These are phyloP conservation scores for Phytophthora cajani DNA, from an alignment of 352 stramenopile genomes.

Conservation along the genomic window DNA sequence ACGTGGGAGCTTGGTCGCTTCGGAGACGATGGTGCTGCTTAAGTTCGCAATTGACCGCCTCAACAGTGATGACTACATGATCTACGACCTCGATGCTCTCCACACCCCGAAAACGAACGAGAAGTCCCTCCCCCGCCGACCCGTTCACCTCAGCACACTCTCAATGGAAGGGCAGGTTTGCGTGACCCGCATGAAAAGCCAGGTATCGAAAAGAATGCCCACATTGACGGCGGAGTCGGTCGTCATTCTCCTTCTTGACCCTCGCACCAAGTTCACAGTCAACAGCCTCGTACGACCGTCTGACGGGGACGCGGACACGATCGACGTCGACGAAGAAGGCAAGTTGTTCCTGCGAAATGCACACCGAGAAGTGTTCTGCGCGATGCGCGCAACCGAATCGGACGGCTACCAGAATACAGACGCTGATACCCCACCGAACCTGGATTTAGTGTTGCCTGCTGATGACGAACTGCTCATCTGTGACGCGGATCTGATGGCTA, in stretches of 20 bases:
- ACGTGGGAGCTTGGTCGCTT: background rate
- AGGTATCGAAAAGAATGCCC: background rate
- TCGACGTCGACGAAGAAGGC: background rate
- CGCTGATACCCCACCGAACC: background rate
- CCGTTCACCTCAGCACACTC: background rate
- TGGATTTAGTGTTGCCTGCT: background rate
- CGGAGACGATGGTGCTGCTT: background rate
- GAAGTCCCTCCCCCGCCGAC: background rate
- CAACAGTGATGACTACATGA: background rate
- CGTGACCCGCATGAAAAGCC: background rate
- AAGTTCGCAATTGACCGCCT: background rate
- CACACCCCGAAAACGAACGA: background rate
- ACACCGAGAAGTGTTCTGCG: background rate
- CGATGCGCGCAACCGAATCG: background rate
- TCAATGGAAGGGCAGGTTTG: background rate
- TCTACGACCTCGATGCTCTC: background rate
- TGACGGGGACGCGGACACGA: background rate
- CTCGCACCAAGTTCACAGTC: background rate
- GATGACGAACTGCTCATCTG: background rate
- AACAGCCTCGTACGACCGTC: background rate
- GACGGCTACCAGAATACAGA: background rate
- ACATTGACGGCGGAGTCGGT: background rate
- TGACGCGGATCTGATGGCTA: background rate
- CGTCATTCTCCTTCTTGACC: background rate
- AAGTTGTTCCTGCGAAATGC: background rate